Base-by-base conservation (phyloP, 192 early-diverging fungal species). In the Chytriomyces sp. region DNA sequence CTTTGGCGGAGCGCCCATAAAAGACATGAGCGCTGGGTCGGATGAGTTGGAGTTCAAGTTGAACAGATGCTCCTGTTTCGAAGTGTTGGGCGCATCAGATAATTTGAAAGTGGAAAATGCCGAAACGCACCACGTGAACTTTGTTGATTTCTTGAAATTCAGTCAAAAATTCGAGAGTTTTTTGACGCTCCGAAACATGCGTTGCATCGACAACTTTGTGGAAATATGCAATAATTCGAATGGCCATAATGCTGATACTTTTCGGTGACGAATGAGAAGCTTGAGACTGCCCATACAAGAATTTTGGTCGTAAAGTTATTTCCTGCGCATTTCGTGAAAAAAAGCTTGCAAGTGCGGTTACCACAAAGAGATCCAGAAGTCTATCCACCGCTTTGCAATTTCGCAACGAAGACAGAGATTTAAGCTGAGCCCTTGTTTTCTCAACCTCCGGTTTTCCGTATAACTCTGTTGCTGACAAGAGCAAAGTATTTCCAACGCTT, bases 391-490 rank as follows among this genome's bases (percentile, higher is more conserved):
- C 10, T 23, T 65, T 44, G 11, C 10, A 65, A 43, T 64, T 53
- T 48, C 46, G 46, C 9, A 75, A 16, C 5, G 63, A 48, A 7
- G 73, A 64, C 6, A 75, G 47, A 47, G 44, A 46, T 13, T 53
- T 26, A 11, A 75, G 63, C 5, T 49, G 48, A 20, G 60, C 35
- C 16, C 46, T 23, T 3, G 73, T 43, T n/a, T 44, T 60, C 28
- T 75, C 73, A 50, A 28, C 20, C 49, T 66, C 63, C 28, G 64
- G 62, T 44, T 49, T 49, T 7, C 73, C 73, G 63, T 66, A 75
- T 6, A 75, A 28, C 28, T 75, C 35, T 8, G 64, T 53, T 6
- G 73, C 73, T 8, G 73, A 66, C 35, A 45, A 26, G 53, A 20
- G 53, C 20, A 20, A 20, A 4, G 20, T 57, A 5, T 57, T 20